Conservation (phyloP, 2,329 filamentous ascomycete species). For the Fusarium sp. region DNA sequence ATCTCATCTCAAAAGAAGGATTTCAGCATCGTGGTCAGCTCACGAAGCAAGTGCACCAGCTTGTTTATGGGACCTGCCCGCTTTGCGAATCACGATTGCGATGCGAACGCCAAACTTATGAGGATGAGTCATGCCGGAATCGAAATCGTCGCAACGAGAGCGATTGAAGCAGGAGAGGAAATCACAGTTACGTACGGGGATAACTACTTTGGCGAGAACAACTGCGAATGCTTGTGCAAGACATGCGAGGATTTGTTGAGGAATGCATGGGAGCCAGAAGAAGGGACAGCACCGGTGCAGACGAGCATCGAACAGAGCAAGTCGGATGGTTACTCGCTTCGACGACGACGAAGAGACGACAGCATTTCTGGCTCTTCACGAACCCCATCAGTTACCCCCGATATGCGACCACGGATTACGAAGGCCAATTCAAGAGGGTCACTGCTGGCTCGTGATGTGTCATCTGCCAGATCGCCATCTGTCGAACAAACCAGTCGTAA, state of each 20-base stretch:
- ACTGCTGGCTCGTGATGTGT: slow-evolving; percentile 52
- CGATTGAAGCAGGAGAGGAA: slow-evolving; percentile 90
- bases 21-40: slow-evolving; percentile 96
- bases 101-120: slow-evolving; percentile 88
- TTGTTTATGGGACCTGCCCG: slow-evolving; percentile 95
- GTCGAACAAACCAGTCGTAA: slow-evolving; percentile 53
- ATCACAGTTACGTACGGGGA: slow-evolving; percentile 97
- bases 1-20: slow-evolving; percentile 87
- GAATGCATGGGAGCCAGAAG: slow-evolving; percentile 83
- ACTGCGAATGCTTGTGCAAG: slow-evolving; percentile 92
- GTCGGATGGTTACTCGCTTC: slow-evolving; percentile 66
- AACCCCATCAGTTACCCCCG: slow-evolving; percentile 68
- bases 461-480: slow-evolving; percentile 48
- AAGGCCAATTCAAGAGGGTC: slow-evolving; percentile 55
- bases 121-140: slow-evolving; percentile 89
- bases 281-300: slow-evolving; percentile 60
- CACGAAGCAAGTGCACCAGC: slow-evolving; percentile 88
- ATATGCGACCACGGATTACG: slow-evolving; percentile 64
- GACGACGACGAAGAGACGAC: slow-evolving; percentile 65
- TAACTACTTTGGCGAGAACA: slow-evolving; percentile 94
- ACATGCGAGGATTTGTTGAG: slow-evolving; percentile 81
- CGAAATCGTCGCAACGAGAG: slow-evolving; percentile 84
- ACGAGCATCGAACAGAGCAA: slow-evolving; percentile 66
- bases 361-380: slow-evolving; percentile 64
- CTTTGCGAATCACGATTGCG: slow-evolving; percentile 97